A percentile compares a stretch with the other conserved stretches of the same genome.
Conservation (phyloP, 148 eudicot species). For the Persicaria maculosa region DNA sequence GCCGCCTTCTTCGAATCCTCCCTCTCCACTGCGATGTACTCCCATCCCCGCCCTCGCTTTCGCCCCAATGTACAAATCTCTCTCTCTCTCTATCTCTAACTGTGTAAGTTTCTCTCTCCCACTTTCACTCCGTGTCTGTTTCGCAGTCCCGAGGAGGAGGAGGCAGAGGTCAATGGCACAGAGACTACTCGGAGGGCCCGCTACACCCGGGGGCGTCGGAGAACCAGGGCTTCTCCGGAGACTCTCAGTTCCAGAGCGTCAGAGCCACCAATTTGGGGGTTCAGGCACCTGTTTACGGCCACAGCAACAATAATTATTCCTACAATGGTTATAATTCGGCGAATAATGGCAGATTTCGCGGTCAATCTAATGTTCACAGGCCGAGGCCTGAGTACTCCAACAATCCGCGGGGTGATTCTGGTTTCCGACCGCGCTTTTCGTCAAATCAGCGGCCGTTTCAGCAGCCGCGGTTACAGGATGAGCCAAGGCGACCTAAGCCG, state of each 20-base stretch:
- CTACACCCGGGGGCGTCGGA: slow-evolving; percentile 9
- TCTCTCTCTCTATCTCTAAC: background rate
- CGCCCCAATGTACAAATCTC: slow-evolving; percentile 9
- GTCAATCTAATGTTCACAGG: background rate
- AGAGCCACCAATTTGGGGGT: slow-evolving; percentile 29
- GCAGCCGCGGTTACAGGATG: background rate
- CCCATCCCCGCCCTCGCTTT: slow-evolving; percentile 20
- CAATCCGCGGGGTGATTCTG: slow-evolving; percentile 3
- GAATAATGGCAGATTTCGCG: slow-evolving; percentile 4
- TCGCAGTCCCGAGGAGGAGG: slow-evolving; percentile 44
- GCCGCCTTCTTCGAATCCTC: slow-evolving; percentile 20
- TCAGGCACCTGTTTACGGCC: slow-evolving; percentile 12
- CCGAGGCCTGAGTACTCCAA: slow-evolving; percentile 12
- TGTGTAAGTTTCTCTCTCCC: background rate
- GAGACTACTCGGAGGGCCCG: slow-evolving; percentile 33
- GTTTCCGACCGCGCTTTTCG: slow-evolving; percentile 17
- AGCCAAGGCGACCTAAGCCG: slow-evolving; percentile 21
- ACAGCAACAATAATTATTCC: background rate
- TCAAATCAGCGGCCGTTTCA: slow-evolving; percentile 8
- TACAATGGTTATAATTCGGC: slow-evolving; percentile 6
- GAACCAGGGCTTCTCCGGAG: slow-evolving; percentile 34
- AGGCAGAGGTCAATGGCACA: slow-evolving; percentile 23
- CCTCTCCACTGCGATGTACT: slow-evolving; percentile 21
- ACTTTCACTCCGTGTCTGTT: slow-evolving; percentile 4
- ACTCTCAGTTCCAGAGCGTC: slow-evolving; percentile 33